Evolutionary conservation across 176 grass and related monocot genomes (phyloP).

Genomic region (Cenchrus fungigraminus): DNA sequence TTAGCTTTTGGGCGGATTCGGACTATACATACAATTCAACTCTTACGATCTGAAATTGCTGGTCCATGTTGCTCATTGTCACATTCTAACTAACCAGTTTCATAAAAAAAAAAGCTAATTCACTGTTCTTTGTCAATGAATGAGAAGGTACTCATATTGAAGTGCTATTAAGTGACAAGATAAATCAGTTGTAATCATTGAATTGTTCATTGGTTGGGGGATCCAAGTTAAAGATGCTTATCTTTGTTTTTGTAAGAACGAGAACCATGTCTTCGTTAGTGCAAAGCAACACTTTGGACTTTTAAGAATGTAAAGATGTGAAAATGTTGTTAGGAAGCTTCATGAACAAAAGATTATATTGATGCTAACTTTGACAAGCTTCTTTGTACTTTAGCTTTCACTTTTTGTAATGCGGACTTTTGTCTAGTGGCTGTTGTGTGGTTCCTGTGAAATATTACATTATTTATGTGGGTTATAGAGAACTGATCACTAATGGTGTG

Average conservation of each 20-base stretch:
- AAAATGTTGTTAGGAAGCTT: slow-evolving; percentile 11
- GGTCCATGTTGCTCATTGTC: neutral
- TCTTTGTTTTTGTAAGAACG: neutral
- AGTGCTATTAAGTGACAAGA: neutral
- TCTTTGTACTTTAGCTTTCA: slow-evolving; percentile 12
- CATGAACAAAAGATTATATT: neutral
- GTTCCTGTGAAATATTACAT: neutral
- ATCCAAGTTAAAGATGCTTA: neutral
- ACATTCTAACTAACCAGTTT: neutral
- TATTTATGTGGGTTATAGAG: slow-evolving; percentile 13
- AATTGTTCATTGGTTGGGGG: neutral
- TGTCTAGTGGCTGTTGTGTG: neutral
- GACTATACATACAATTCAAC: neutral
- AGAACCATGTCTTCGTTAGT: neutral
- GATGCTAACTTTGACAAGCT: slow-evolving; percentile 1
- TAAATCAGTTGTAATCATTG: slow-evolving; percentile 4
- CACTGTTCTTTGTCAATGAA: neutral
- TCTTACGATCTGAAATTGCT: neutral
- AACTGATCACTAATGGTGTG: neutral
- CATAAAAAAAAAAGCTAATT: neutral
- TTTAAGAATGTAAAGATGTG: slow-evolving; percentile 11
- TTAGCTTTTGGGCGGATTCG: neutral
- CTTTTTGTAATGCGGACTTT: slow-evolving; percentile 27
- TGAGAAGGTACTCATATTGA: slow-evolving; percentile 1
- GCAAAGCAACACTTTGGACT: neutral